Evolutionary conservation across 2,329 filamentous ascomycete genomes (phyloP).

Genomic region (Orbilia oligospora): DNA sequence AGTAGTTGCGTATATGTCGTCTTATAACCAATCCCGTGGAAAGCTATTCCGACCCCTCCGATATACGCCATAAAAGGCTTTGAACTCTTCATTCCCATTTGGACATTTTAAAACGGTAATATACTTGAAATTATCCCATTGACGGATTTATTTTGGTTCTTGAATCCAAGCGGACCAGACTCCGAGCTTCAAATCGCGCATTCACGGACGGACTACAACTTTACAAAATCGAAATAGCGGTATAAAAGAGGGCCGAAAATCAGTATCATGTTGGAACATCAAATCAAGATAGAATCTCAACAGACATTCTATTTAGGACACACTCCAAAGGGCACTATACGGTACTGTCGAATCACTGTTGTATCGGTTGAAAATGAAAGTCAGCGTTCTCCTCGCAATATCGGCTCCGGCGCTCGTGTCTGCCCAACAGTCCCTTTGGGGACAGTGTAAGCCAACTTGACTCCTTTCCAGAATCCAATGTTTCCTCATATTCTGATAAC

Average conservation of each 20-base stretch:
- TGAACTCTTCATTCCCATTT: background rate
- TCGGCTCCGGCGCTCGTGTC: conserved; percentile 51
- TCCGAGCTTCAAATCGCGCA: no score
- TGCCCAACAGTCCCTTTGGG: conserved; percentile 53
- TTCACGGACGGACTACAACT: no score
- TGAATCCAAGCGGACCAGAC: no score
- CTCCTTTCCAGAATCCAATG: no score
- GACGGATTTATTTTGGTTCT: background rate
- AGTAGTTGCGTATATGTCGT: background rate
- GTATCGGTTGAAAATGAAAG: conserved; percentile 39
- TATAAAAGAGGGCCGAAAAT: background rate
- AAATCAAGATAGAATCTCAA: no score
- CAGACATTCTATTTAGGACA: background rate
- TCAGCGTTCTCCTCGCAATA: conserved; percentile 40
- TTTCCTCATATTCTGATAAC: background rate
- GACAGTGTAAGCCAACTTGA: conserved; percentile 61
- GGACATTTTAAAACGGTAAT: background rate
- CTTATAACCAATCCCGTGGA: background rate
- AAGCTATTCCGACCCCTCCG: conserved; percentile 4
- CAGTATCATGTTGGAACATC: no score
- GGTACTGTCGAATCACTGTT: background rate
- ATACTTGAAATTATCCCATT: background rate
- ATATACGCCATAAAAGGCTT: background rate
- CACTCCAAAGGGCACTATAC: no score
- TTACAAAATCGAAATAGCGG: no score